A percentile compares a stretch with the other conserved stretches of the same genome.
These are phyloP conservation scores for Phyllosticta capitalensis DNA, from an alignment of 2,329 filamentous ascomycete genomes.

Conservation along the genomic window DNA sequence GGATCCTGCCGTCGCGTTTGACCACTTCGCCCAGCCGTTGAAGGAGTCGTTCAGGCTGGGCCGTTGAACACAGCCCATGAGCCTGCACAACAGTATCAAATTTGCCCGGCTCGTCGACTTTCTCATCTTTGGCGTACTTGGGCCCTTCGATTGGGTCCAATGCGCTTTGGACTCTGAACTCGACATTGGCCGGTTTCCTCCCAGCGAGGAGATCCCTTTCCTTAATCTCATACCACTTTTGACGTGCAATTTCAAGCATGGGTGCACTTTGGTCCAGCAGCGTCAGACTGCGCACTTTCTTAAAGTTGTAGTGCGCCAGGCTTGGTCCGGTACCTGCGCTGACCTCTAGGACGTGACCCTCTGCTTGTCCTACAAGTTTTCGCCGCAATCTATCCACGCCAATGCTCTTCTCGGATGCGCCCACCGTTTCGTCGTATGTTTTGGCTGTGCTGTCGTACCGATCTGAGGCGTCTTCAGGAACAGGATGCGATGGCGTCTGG, in stretches of 20 bases:
- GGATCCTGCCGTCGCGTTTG: conserved; percentile 36
- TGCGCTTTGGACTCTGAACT: conserved; percentile 37
- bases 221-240: conserved; percentile 38
- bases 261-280: conserved; percentile 38
- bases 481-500: conserved; percentile 10
- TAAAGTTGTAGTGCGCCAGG: conserved; percentile 34
- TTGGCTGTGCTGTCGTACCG: conserved; percentile 38
- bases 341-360: conserved; percentile 40
- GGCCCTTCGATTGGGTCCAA: conserved; percentile 34
- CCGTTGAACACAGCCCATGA: conserved; percentile 43
- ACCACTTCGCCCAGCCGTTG: conserved; percentile 34
- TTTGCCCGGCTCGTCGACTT: background rate
- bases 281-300: conserved; percentile 34
- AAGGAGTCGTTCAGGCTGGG: conserved; percentile 35
- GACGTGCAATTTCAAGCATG: conserved; percentile 40
- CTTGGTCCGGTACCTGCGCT: conserved; percentile 42
- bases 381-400: conserved; percentile 32
- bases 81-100: conserved; percentile 44
- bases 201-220: conserved; percentile 13
- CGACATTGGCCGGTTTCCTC: conserved; percentile 13
- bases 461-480: conserved; percentile 33
- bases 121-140: conserved; percentile 17
- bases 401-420: conserved; percentile 33
- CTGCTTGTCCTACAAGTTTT: conserved; percentile 30
- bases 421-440: conserved; percentile 39